phyloP scores from a whole-genome alignment of 2,329 filamentous ascomycete genomes.

The Sporothrix sp. region DNA sequence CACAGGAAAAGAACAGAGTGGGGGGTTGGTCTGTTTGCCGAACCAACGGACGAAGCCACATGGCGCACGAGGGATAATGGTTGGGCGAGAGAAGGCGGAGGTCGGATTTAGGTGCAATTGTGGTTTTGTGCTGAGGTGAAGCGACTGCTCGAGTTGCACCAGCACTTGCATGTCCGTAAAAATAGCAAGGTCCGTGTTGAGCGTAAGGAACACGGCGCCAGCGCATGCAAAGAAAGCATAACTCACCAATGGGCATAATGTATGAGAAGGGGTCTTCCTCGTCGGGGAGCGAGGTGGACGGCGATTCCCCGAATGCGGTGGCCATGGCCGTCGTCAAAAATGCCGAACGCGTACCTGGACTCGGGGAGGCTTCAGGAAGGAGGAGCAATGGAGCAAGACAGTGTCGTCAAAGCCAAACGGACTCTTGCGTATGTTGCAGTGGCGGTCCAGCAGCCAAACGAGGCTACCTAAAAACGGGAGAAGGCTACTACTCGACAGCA shows the following conservation, averaged over 20 bases:
- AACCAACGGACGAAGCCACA: constrained; percentile 31
- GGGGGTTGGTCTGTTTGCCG: not conserved
- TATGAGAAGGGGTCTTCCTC: constrained; percentile 38
- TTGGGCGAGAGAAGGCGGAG: constrained; percentile 13
- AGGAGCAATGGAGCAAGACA: not conserved
- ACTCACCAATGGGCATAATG: constrained; percentile 48
- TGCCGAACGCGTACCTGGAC: too few relatives aligned
- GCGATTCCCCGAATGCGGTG: not conserved
- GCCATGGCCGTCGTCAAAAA: not conserved
- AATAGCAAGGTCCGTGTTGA: too few relatives aligned
- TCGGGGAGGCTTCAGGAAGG: not conserved
- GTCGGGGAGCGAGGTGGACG: constrained; percentile 28
- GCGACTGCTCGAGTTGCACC: too few relatives aligned
- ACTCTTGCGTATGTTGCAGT: not conserved
- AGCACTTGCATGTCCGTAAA: too few relatives aligned
- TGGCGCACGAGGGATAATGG: constrained; percentile 28
- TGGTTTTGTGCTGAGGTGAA: not conserved
- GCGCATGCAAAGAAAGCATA: not conserved
- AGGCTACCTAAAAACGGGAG: constrained; percentile 9
- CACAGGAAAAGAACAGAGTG: too few relatives aligned
- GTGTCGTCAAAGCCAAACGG: not conserved
- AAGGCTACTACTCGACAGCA: constrained; percentile 2
- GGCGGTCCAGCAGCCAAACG: too few relatives aligned
- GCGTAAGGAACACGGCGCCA: not conserved
- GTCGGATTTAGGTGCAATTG: not conserved